These are phyloP conservation scores for Lactarius vividus DNA, from an alignment of 768 basidiomycete species.

Conservation along the genomic window DNA sequence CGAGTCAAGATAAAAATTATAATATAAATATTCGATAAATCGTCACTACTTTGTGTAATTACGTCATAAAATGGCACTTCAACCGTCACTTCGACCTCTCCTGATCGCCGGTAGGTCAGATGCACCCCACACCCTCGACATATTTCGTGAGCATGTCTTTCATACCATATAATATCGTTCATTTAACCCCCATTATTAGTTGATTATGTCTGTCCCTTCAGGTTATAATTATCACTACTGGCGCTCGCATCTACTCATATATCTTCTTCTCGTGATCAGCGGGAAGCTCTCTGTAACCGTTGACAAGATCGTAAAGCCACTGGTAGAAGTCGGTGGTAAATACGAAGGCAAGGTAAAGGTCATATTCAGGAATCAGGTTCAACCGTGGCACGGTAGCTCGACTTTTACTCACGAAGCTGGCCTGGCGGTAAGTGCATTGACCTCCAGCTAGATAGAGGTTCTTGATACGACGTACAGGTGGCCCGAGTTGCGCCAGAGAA, in stretches of 20 bases:
- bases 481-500: constrained; percentile 66
- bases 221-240: constrained; percentile 37
- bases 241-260: neutral
- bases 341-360: constrained; percentile 73
- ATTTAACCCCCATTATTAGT: constrained; percentile 41
- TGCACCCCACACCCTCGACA: constrained; percentile 75
- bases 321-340: constrained; percentile 54
- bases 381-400: constrained; percentile 79
- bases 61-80: constrained; percentile 60
- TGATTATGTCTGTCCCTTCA: constrained; percentile 87
- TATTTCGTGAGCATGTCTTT: constrained; percentile 55
- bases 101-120: constrained; percentile 55
- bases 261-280: constrained; percentile 35
- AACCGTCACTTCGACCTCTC: constrained; percentile 66
- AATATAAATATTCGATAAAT: too few relatives aligned
- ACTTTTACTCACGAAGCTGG: constrained; percentile 79
- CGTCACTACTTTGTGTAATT: neutral
- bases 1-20: neutral
- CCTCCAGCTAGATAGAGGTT: neutral
- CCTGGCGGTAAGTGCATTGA: constrained; percentile 55
- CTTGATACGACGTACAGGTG: constrained; percentile 43
- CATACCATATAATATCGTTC: neutral
- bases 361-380: constrained; percentile 68
- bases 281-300: constrained; percentile 61
- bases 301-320: constrained; percentile 57